Evolutionary conservation across 768 basidiomycete genomes (phyloP).

Genomic region (Clathrus columnatus): DNA sequence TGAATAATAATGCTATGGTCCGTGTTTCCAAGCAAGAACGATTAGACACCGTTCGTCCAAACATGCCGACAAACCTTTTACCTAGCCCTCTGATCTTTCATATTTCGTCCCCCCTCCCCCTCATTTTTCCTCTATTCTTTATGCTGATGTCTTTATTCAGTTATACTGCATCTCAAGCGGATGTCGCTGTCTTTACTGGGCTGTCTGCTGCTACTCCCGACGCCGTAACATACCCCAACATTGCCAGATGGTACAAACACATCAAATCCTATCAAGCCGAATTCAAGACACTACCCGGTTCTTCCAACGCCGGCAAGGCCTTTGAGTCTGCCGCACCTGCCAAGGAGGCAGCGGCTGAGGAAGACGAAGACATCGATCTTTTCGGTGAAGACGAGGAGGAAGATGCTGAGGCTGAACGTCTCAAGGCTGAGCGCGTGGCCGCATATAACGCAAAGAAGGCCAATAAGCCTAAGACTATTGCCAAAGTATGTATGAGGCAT

Average conservation of each 20-base stretch:
- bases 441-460: constrained; percentile 94
- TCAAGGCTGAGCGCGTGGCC: constrained; percentile 90
- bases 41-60: constrained; percentile 76
- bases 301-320: constrained; percentile 70
- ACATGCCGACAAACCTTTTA: constrained; percentile 58
- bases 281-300: constrained; percentile 70
- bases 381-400: constrained; percentile 82
- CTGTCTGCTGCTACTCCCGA: constrained; percentile 57
- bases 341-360: constrained; percentile 35
- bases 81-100: constrained; percentile 62
- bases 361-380: constrained; percentile 61
- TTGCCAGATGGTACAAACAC: constrained; percentile 89
- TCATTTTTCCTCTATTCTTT: not conserved
- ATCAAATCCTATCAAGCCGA: constrained; percentile 81
- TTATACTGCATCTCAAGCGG: constrained; percentile 87
- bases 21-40: constrained; percentile 92
- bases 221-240: constrained; percentile 58
- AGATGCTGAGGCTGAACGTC: constrained; percentile 73
- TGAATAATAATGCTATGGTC: constrained; percentile 82
- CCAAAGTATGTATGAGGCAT: constrained; percentile 52
- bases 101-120: not conserved
- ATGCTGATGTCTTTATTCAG: constrained; percentile 31
- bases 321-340: constrained; percentile 50
- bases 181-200: constrained; percentile 85
- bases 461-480: constrained; percentile 74